Evolutionary conservation across 2,329 filamentous ascomycete genomes (phyloP), one percentile per base, ranked within the genome.

Genomic region (Colletotrichum tofieldiae): DNA sequence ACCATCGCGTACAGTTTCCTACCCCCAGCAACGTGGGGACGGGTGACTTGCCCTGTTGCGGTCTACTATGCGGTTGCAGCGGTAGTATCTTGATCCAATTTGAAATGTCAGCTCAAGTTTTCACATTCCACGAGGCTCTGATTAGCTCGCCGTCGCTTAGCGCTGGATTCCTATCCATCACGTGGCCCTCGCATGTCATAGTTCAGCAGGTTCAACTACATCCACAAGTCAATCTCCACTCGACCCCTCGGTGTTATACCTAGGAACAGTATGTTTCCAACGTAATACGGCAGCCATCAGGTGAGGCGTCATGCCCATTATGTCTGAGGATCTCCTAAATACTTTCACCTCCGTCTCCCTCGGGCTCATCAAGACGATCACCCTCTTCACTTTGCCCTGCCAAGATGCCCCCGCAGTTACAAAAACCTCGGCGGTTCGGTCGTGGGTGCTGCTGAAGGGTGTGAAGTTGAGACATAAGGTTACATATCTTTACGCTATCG

Each of bases 401-500:
- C 47, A 60, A 72, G 65, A 18, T 20, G 11, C 16, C 12, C 29
- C 20, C 5, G 11, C 16, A 20, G 5, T 5, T 41, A 8, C n/a
- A 7, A 9, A 11, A 39, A 20, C 26, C n/a, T 51, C 16, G 1
- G 6, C n/a, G 26, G 41, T 55, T 64, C 52, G 26, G 3, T 3
- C n/a, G 16, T 41, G 35, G 29, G 29, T 18, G 5, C 18, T 20
- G 20, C 52, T 4, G 23, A 26, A 8, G 45, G 23, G 37, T 16
- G 14, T 37, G 37, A 37, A 4, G n/a, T 43, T 55, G 47, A 72
- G 65, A 72, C 59, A 64, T 20, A 5, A 52, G 59, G 37, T 55
- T 16, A 39, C 37, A 72, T 41, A 7, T 70, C 45, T 55, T n/a
- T 54, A 41, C 32, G 29, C 59, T 65, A 65, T 65, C 41, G 23